Base-by-base conservation (phyloP, 441 rosid genomes). In the Pelargonium citronellum region DNA sequence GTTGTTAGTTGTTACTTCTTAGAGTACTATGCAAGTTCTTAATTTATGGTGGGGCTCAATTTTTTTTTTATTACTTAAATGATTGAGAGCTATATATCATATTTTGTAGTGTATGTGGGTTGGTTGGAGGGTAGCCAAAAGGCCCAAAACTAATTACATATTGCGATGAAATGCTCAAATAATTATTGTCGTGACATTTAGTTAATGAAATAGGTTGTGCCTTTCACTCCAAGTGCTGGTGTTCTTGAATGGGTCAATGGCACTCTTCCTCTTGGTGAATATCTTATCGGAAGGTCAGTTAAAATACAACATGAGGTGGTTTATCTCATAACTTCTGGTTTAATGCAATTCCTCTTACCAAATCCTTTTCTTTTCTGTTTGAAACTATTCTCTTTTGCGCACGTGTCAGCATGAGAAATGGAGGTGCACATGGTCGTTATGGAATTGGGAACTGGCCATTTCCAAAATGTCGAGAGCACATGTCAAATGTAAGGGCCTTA, bases 201-300 rank as follows among this genome's bases (percentile, higher is more conserved):
- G 46, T 68, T 62, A 22, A 72, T 75, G 78, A 58, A 68, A 78
- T 84, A 95, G 99, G 98, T 95, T 74, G 79, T 95, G 81, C 97
- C 99, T 69, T 95, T 95, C 78, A 95, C 98, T 71, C 99, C 99
- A 57, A 95, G 98, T 79, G 99, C 97, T 72, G 99, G 99, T 71
- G 97, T 95, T 80, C 94, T 95, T 74, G 99, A 95, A 77, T 95
- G 98, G 99, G 99, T 95, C 68, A 83, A 89, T 83, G 99, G 99
- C 73, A 95, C 99, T 70, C 73, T 92, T 79, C 99, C 99, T 73
- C 89, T 95, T 65, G 98, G 97, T 75, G 98, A 92, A 43, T 92
- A 95, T 86, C 99, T 95, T 75, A 86, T 72, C 64, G 98, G 96
- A 83, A 90, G 99, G 99, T 95, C 49, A 67, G 87, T 78, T 44